These are phyloP conservation scores for Rutstroemia sydowiana DNA, from an alignment of 2,329 filamentous ascomycete genomes.

Conservation along the genomic window DNA sequence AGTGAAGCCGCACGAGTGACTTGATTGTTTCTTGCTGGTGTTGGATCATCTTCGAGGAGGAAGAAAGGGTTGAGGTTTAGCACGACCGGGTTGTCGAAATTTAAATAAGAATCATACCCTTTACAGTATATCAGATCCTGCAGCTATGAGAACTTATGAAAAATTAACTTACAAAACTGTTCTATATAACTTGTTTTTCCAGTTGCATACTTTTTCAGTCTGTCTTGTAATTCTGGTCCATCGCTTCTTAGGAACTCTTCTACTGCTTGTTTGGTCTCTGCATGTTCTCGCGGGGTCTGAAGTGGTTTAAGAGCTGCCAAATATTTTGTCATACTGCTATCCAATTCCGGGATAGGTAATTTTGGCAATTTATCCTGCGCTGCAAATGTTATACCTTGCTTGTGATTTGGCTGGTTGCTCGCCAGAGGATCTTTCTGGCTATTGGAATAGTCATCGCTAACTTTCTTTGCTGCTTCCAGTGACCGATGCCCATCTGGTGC, in stretches of 20 bases:
- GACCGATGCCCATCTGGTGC: slow-evolving; percentile 32
- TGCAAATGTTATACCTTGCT: slow-evolving; percentile 74
- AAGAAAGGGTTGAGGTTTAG: slow-evolving; percentile 98
- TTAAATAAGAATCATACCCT: slow-evolving; percentile 99
- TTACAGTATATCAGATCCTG: neutral
- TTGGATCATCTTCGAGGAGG: slow-evolving; percentile 92
- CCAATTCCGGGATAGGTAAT: slow-evolving; percentile 85
- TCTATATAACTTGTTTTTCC: slow-evolving; percentile 96
- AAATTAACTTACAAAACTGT: slow-evolving; percentile 74
- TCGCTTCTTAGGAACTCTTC: slow-evolving; percentile 76
- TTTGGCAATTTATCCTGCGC: slow-evolving; percentile 84
- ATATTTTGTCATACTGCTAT: slow-evolving; percentile 71
- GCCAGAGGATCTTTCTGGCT: slow-evolving; percentile 41
- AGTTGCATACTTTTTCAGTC: slow-evolving; percentile 80
- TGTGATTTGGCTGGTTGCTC: slow-evolving; percentile 40
- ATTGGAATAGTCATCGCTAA: slow-evolving; percentile 39
- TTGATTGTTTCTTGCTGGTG: slow-evolving; percentile 91
- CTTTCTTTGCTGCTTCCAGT: slow-evolving; percentile 45
- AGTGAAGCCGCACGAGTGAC: slow-evolving; percentile 90
- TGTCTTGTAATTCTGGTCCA: slow-evolving; percentile 79
- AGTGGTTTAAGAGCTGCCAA: slow-evolving; percentile 72
- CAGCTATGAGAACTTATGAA: no score
- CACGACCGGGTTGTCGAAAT: slow-evolving; percentile 95
- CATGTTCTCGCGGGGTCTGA: slow-evolving; percentile 72
- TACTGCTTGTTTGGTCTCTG: slow-evolving; percentile 72